phyloP scores from a whole-genome alignment of 106 monocot genomes.

The Platanthera zijinensis region DNA sequence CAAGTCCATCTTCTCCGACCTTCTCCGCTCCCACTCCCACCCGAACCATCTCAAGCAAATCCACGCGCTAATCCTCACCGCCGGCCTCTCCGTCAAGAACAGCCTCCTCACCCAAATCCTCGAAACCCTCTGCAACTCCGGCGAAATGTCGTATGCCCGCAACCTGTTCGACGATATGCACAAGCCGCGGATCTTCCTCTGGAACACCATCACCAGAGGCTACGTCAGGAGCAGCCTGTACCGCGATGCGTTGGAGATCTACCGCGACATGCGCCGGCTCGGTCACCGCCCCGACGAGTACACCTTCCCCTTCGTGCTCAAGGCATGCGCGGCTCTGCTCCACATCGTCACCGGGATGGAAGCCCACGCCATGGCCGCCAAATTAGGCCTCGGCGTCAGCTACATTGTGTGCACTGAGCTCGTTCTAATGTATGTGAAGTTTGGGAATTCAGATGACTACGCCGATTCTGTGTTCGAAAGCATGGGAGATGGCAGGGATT shows the following conservation, averaged over 20 bases:
- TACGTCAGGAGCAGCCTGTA: conserved; percentile 9
- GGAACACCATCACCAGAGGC: conserved; percentile 28
- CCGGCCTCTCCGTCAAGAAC: conserved; percentile 32
- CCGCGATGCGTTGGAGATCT: conserved; percentile 10
- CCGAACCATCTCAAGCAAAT: conserved; percentile 12
- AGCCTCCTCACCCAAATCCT: conserved; percentile 25
- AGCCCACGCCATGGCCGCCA: conserved; percentile 10
- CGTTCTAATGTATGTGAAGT: conserved; percentile 15
- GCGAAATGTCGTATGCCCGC: conserved; percentile 15
- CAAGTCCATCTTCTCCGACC: conserved; percentile 11
- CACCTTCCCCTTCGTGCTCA: conserved; percentile 34
- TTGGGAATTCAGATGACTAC: background rate
- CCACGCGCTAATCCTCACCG: conserved; percentile 28
- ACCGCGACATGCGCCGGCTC: conserved; percentile 13
- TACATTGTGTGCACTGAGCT: conserved; percentile 15
- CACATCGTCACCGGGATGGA: conserved; percentile 5
- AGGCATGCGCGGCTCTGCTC: conserved; percentile 15
- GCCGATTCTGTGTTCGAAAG: conserved; percentile 9
- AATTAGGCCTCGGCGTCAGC: conserved; percentile 4
- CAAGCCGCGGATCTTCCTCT: conserved; percentile 23
- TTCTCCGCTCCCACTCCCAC: conserved; percentile 8
- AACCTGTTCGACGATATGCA: conserved; percentile 27
- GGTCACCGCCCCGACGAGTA: conserved; percentile 19
- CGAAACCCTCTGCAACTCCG: conserved; percentile 3
- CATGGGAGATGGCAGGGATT: conserved; percentile 1